phyloP scores from a whole-genome alignment of 345 rosid genomes.

The Erodium maritimum region DNA sequence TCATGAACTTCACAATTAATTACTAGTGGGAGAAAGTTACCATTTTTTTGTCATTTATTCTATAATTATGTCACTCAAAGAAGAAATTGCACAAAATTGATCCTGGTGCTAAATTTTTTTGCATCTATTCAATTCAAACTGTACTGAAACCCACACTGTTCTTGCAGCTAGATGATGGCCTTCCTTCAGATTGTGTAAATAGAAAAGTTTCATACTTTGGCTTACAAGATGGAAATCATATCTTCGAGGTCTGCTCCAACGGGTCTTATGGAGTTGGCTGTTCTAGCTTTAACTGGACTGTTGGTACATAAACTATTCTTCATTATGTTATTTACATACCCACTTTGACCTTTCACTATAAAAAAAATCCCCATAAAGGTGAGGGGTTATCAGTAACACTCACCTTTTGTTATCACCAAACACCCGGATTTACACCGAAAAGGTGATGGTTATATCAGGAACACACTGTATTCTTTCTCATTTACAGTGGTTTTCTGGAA shows the following conservation, averaged over 20 bases:
- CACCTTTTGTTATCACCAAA: no score
- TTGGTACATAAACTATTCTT: slow-evolving; percentile 49
- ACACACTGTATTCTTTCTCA: no score
- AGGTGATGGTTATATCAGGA: no score
- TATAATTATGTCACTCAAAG: not conserved
- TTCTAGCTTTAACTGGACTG: slow-evolving; percentile 53
- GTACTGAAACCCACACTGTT: not conserved
- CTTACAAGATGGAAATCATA: slow-evolving; percentile 66
- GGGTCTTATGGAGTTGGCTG: slow-evolving; percentile 46
- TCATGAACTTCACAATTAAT: not conserved
- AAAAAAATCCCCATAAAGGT: no score
- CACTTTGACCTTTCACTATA: no score
- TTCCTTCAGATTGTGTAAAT: slow-evolving; percentile 40
- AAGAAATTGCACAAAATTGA: not conserved
- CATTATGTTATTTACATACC: no score
- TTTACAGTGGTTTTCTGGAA: no score
- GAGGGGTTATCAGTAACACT: no score
- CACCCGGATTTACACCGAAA: no score
- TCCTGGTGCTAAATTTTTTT: not conserved
- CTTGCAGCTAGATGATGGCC: slow-evolving; percentile 62
- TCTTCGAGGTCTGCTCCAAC: slow-evolving; percentile 57
- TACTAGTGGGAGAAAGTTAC: not conserved
- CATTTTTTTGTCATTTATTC: not conserved
- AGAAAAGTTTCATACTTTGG: slow-evolving; percentile 36
- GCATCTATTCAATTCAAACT: not conserved